Percentiles rank a stretch among this genome's conserved stretches.
Evolutionary conservation across 2,329 filamentous ascomycete species (phyloP).

Genomic region (Ceratocystis huliohia): DNA sequence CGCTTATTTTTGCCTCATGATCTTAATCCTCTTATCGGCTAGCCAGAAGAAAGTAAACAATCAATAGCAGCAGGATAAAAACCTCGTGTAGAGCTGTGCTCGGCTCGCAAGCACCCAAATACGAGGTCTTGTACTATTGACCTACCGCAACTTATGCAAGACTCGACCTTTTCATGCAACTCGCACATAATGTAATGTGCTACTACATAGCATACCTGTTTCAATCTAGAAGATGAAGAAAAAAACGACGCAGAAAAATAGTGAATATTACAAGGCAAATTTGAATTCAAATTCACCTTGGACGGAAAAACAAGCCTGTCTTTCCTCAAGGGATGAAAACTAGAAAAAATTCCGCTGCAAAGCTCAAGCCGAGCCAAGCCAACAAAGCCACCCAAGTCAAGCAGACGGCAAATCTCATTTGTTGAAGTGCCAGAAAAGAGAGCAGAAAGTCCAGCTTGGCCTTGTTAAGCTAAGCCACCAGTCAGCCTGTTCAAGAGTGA

Average conservation of each 20-base stretch:
- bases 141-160: not conserved
- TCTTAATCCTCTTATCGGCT: too few relatives aligned
- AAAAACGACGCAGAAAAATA: not conserved
- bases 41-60: not conserved
- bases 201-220: not conserved
- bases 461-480: too few relatives aligned
- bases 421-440: too few relatives aligned
- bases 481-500: too few relatives aligned
- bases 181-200: not conserved
- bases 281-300: not conserved
- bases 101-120: not conserved
- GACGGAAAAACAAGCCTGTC: not conserved
- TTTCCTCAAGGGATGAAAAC: too few relatives aligned
- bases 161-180: not conserved
- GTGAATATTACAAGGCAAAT: not conserved
- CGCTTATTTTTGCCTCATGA: too few relatives aligned
- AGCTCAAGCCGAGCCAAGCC: too few relatives aligned
- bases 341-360: too few relatives aligned
- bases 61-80: not conserved
- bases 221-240: not conserved
- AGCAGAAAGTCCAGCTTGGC: too few relatives aligned
- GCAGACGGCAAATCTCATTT: too few relatives aligned
- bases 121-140: slow-evolving; percentile 1
- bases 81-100: too few relatives aligned
- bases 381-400: too few relatives aligned